These are phyloP conservation scores for Candida vaughaniae DNA, from an alignment of 805 yeast species.

Conservation along the genomic window DNA sequence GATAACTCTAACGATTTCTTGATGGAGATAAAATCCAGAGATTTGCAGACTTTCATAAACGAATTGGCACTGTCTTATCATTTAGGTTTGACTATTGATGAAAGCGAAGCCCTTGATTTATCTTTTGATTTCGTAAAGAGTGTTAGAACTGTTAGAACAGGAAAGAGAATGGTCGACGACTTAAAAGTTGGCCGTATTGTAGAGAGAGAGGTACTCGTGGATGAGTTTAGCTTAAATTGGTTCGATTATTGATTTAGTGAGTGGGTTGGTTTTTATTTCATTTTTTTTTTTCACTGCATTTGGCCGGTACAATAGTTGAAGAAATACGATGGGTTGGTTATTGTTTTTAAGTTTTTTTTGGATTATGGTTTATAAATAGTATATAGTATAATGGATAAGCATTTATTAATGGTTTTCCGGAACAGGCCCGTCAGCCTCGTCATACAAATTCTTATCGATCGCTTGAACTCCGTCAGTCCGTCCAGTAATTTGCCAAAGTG, in stretches of 20 bases:
- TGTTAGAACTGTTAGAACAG: neutral
- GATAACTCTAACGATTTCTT: constrained; percentile 25
- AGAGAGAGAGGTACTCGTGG: constrained; percentile 11
- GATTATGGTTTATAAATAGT: too few species aligned
- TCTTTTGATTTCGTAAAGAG: constrained; percentile 1
- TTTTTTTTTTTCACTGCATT: too few species aligned
- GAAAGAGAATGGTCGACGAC: neutral
- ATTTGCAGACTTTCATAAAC: constrained; percentile 31
- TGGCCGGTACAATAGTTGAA: too few species aligned
- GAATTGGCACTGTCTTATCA: constrained; percentile 27
- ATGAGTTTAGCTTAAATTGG: constrained; percentile 14
- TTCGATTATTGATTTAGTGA: constrained; percentile 16
- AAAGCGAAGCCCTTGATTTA: constrained; percentile 14
- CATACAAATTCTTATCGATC: too few species aligned
- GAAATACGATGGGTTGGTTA: too few species aligned
- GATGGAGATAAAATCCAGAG: constrained; percentile 28
- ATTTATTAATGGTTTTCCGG: too few species aligned
- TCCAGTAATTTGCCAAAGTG: neutral
- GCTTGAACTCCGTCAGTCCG: constrained; percentile 7
- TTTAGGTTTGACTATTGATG: constrained; percentile 47
- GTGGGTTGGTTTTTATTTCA: too few species aligned
- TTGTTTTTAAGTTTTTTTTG: too few species aligned
- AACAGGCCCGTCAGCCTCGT: constrained; percentile 2
- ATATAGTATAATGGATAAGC: too few species aligned
- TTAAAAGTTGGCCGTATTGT: constrained; percentile 3